These are phyloP conservation scores for Rosa chinensis DNA, from an alignment of 306 rosid species.

Conservation along the genomic window DNA sequence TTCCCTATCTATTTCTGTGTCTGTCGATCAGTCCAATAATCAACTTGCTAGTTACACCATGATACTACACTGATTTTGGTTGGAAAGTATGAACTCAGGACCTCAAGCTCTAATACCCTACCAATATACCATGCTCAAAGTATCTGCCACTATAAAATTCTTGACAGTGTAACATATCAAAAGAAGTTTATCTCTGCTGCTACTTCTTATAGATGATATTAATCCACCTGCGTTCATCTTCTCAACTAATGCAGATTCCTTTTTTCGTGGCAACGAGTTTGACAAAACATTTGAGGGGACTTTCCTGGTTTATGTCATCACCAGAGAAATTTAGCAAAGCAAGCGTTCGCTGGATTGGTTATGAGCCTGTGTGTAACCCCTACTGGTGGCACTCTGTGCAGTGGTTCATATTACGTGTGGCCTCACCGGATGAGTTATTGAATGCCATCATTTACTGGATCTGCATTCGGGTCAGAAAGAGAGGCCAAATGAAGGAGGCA, in stretches of 20 bases:
- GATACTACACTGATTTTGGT: neutral
- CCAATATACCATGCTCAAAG: neutral
- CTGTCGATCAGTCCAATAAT: no score
- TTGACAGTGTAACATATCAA: no score
- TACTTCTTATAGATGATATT: neutral
- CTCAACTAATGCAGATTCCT: conserved; percentile 18
- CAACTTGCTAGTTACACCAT: no score
- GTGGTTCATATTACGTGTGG: neutral
- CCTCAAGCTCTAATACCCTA: neutral
- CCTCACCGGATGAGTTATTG: conserved; percentile 16
- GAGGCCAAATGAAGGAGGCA: conserved; percentile 20
- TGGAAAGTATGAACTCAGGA: neutral
- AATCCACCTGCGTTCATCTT: neutral
- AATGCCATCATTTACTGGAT: neutral
- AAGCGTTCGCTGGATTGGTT: conserved; percentile 32
- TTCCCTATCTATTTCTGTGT: no score
- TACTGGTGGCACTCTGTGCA: conserved; percentile 32
- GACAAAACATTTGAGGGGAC: conserved; percentile 12
- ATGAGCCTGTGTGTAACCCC: conserved; percentile 23
- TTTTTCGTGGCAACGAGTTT: conserved; percentile 29
- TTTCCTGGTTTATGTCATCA: conserved; percentile 15
- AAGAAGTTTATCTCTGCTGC: neutral
- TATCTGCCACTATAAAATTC: neutral
- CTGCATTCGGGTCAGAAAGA: neutral
- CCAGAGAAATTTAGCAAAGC: conserved; percentile 31